These are phyloP conservation scores for Solanum stenotomum DNA, from an alignment of 257 asterid genomes.

Conservation along the genomic window DNA sequence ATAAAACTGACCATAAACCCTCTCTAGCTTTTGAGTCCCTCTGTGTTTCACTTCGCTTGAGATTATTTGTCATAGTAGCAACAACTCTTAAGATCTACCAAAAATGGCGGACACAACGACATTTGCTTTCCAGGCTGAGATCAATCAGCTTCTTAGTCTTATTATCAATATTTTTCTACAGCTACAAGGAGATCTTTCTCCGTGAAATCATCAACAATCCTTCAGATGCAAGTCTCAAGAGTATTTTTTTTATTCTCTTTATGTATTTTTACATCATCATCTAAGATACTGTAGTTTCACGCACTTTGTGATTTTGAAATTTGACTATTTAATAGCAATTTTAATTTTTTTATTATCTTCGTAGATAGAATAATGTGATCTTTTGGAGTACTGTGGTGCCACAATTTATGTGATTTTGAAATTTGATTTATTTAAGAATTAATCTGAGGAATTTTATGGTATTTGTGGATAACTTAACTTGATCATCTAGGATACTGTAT, in stretches of 20 bases:
- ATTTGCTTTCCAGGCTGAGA: constrained; percentile 36
- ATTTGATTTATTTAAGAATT: not conserved
- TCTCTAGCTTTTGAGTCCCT: not conserved
- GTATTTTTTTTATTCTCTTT: too few relatives aligned
- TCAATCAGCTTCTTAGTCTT: constrained; percentile 13
- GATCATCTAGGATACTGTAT: too few relatives aligned
- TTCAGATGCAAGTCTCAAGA: constrained; percentile 28
- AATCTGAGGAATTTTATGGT: too few relatives aligned
- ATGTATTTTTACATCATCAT: too few relatives aligned
- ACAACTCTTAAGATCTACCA: not conserved
- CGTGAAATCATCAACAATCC: constrained; percentile 43
- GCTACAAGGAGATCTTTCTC: constrained; percentile 53
- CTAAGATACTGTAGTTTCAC: too few relatives aligned
- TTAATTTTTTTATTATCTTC: too few relatives aligned
- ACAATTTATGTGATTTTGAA: not conserved
- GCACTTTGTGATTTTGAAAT: too few relatives aligned
- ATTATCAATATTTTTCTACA: constrained; percentile 46
- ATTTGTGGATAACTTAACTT: too few relatives aligned
- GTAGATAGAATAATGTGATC: too few relatives aligned
- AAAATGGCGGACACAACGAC: constrained; percentile 33
- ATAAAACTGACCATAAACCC: accelerated
- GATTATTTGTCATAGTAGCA: not conserved
- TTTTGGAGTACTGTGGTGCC: not conserved
- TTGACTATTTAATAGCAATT: too few relatives aligned
- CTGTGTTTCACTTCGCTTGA: not conserved